Conservation (phyloP, 331 rosid species). For the Erythrophleum ivorense region DNA sequence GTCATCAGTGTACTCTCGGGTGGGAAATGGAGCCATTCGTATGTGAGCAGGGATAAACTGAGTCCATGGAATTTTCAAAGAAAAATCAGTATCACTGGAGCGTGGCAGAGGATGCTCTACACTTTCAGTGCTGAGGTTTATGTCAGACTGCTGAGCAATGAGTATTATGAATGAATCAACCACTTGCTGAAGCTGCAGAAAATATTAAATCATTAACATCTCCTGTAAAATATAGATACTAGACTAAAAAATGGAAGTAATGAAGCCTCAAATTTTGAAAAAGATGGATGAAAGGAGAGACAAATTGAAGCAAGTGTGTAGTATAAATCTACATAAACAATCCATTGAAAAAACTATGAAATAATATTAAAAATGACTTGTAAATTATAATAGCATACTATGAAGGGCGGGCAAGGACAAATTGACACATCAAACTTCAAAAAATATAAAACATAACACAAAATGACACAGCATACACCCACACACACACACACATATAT, state of each 20-base stretch:
- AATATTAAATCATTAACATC: conserved; percentile 35
- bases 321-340: not conserved
- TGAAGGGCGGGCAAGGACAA: not conserved
- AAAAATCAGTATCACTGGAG: conserved; percentile 46
- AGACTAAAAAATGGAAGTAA: conserved; percentile 14
- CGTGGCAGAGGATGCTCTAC: conserved; percentile 47
- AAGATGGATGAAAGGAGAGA: conserved; percentile 15
- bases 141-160: conserved; percentile 70
- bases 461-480: no score
- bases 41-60: conserved; percentile 71
- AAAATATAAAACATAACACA: no score
- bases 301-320: conserved; percentile 25
- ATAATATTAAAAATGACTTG: not conserved
- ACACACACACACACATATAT: no score
- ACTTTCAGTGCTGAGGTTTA: conserved; percentile 40
- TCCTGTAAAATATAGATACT: conserved; percentile 17
- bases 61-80: conserved; percentile 56
- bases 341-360: not conserved
- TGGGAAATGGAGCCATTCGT: conserved; percentile 90
- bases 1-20: conserved; percentile 92
- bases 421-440: no score
- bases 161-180: conserved; percentile 87
- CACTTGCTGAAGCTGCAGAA: conserved; percentile 90
- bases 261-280: conserved; percentile 27
- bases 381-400: not conserved